A percentile compares a stretch with the other conserved stretches of the same genome.
These are phyloP conservation scores for Nadsonia commutata DNA, from an alignment of 1,139 yeast species.

Conservation along the genomic window DNA sequence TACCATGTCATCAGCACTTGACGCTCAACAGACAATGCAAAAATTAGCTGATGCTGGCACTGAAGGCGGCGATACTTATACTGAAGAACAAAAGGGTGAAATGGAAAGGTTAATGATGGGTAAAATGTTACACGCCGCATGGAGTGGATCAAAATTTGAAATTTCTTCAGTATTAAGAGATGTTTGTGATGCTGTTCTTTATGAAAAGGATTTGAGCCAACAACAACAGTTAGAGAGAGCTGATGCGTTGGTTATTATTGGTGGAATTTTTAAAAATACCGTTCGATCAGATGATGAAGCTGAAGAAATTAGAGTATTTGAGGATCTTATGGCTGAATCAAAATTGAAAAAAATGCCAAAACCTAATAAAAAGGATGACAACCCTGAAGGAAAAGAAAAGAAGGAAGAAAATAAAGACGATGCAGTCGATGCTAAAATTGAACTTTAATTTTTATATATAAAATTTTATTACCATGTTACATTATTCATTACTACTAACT, in stretches of 20 bases:
- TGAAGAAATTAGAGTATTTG: slow-evolving; percentile 84
- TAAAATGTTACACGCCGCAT: slow-evolving; percentile 84
- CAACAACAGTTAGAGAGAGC: slow-evolving; percentile 60
- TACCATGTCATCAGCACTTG: slow-evolving; percentile 73
- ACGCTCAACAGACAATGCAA: slow-evolving; percentile 76
- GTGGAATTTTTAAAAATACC: slow-evolving; percentile 51
- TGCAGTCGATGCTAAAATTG: too few relatives aligned
- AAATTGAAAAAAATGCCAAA: background rate
- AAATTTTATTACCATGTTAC: too few relatives aligned
- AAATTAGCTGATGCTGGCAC: slow-evolving; percentile 40
- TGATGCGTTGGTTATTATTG: slow-evolving; percentile 58
- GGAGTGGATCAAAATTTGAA: slow-evolving; percentile 89
- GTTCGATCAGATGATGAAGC: slow-evolving; percentile 72
- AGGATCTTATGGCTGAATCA: slow-evolving; percentile 84
- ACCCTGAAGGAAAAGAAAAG: too few relatives aligned
- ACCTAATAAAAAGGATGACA: background rate
- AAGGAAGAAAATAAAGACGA: too few relatives aligned
- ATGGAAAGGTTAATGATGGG: slow-evolving; percentile 80
- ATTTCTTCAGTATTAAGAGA: slow-evolving; percentile 77
- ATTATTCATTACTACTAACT: too few relatives aligned
- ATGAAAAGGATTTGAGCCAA: slow-evolving; percentile 45
- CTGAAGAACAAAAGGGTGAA: slow-evolving; percentile 69
- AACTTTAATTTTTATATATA: too few relatives aligned
- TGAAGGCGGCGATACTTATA: slow-evolving; percentile 42
- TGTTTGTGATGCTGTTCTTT: slow-evolving; percentile 66